A percentile compares a stretch with the other conserved stretches of the same genome.
phyloP scores from a whole-genome alignment of 352 stramenopile genomes.

The Elongisporangium prolatum region DNA sequence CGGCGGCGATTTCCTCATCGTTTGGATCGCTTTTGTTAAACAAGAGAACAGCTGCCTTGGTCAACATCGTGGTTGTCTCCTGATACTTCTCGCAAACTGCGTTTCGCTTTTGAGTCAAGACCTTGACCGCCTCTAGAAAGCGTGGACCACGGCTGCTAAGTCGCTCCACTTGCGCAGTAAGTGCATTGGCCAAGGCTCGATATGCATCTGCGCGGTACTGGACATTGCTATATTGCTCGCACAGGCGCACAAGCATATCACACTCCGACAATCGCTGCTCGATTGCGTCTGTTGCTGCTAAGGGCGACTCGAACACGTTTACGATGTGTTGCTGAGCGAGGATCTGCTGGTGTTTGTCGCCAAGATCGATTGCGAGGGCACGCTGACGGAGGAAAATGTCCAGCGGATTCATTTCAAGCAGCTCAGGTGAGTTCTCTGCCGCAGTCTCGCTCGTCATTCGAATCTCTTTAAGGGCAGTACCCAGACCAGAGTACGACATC shows the following conservation, averaged over 20 bases:
- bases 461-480: conserved; percentile 30
- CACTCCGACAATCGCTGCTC: conserved; percentile 47
- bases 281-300: conserved; percentile 11
- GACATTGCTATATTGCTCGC: conserved; percentile 31
- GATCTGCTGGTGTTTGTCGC: conserved; percentile 37
- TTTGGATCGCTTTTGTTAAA: conserved; percentile 14
- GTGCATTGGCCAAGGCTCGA: conserved; percentile 45
- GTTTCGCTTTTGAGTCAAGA: conserved; percentile 43
- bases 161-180: conserved; percentile 38
- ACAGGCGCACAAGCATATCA: conserved; percentile 35
- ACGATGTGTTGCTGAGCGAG: conserved; percentile 43
- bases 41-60: conserved; percentile 14
- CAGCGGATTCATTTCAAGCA: conserved; percentile 8
- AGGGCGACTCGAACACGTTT: conserved; percentile 41
- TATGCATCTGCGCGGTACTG: conserved; percentile 39
- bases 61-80: conserved; percentile 17
- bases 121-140: conserved; percentile 39
- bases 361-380: conserved; percentile 30
- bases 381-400: conserved; percentile 41
- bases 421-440: background rate
- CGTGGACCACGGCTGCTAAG: conserved; percentile 30
- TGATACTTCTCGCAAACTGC: conserved; percentile 31
- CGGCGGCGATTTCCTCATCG: conserved; percentile 2
- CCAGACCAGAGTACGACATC: conserved; percentile 37
- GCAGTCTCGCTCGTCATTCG: conserved; percentile 12